Conservation (phyloP, 2,329 filamentous ascomycete genomes). For the Phaeosphaeriaceae sp. region DNA sequence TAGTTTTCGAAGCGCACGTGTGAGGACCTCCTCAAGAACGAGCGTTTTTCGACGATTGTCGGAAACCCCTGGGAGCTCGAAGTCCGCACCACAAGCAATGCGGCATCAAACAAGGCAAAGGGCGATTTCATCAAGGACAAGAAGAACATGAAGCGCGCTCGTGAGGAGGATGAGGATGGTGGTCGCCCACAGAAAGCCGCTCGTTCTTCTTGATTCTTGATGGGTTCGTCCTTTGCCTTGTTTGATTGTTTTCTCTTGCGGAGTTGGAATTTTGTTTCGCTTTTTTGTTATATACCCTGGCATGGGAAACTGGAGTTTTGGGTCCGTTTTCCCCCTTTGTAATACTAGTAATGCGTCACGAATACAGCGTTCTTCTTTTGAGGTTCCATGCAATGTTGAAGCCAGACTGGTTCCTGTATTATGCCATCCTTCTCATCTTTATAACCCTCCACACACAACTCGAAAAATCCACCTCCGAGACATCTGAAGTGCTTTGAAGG, state of each 20-base stretch:
- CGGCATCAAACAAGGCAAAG: slow-evolving; percentile 24
- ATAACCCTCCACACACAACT: neutral
- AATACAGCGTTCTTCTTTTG: neutral
- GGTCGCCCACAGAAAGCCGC: neutral
- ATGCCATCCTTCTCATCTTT: neutral
- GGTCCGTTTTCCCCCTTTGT: neutral
- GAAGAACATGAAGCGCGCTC: neutral
- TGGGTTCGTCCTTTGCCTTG: neutral
- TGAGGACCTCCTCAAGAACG: slow-evolving; percentile 18
- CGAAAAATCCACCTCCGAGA: too few species aligned
- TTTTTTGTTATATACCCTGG: neutral
- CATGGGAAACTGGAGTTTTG: neutral
- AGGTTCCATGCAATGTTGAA: neutral
- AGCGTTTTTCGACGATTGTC: slow-evolving; percentile 9
- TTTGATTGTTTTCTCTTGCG: neutral
- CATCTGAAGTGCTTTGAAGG: too few species aligned
- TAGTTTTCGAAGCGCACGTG: slow-evolving; percentile 17
- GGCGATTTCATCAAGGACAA: neutral
- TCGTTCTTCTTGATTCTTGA: neutral
- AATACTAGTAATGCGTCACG: neutral
- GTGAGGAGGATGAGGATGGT: neutral
- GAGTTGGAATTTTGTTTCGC: neutral
- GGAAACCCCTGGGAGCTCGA: slow-evolving; percentile 12
- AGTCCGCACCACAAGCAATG: slow-evolving; percentile 14
- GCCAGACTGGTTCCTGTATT: neutral